Evolutionary conservation across 352 stramenopile genomes (phyloP).

Genomic region (Plasmopara halstedii): DNA sequence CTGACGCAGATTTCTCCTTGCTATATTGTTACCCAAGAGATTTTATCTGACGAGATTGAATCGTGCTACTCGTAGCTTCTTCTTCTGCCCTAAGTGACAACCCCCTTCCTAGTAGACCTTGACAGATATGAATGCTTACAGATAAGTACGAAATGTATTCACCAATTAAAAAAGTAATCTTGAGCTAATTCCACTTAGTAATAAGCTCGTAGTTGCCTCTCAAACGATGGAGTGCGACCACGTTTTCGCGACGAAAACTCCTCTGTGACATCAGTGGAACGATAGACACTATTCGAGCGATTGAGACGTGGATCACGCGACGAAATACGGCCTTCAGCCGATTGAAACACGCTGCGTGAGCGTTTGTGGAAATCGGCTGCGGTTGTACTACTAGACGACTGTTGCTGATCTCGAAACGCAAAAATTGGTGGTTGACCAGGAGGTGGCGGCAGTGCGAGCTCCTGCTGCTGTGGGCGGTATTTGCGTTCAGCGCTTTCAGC

Average conservation of each 20-base stretch:
- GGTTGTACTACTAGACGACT: background rate
- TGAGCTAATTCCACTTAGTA: constrained; percentile 16
- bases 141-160: constrained; percentile 20
- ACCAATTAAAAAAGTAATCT: constrained; percentile 15
- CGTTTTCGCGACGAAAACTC: constrained; percentile 22
- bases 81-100: constrained; percentile 18
- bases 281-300: constrained; percentile 26
- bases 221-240: constrained; percentile 16
- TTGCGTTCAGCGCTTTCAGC: constrained; percentile 4
- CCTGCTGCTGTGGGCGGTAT: constrained; percentile 5
- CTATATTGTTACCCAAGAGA: constrained; percentile 4
- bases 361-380: constrained; percentile 16
- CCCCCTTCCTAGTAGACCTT: background rate
- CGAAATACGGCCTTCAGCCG: constrained; percentile 4
- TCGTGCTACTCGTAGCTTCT: constrained; percentile 11
- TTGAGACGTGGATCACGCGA: constrained; percentile 17
- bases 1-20: background rate
- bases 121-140: background rate
- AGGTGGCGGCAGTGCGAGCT: constrained; percentile 1
- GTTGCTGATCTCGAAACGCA: constrained; percentile 10
- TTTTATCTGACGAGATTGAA: constrained; percentile 11
- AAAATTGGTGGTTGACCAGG: constrained; percentile 6
- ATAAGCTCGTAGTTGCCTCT: constrained; percentile 7
- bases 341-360: constrained; percentile 23
- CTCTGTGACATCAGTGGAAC: constrained; percentile 10